Evolutionary conservation across 148 eudicot species (phyloP).

Genomic region (Chenopodium quinoa): DNA sequence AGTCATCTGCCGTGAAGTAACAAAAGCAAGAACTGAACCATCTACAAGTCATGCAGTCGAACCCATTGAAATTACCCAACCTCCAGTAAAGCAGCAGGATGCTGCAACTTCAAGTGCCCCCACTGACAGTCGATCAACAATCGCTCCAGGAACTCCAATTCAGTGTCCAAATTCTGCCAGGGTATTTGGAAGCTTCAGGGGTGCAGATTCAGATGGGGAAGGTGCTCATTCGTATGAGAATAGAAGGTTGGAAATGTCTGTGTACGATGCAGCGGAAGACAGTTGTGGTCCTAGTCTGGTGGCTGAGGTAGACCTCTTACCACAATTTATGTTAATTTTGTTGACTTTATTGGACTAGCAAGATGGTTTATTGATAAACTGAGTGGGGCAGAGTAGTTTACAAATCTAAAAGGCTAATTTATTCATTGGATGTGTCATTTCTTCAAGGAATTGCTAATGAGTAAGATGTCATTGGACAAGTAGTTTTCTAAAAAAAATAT

Average conservation of each 20-base stretch:
- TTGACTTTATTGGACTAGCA: neutral
- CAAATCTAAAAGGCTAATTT: neutral
- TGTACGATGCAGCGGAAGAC: constrained; percentile 30
- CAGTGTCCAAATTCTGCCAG: constrained; percentile 41
- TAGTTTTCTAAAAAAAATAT: too few species aligned
- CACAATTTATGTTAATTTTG: neutral
- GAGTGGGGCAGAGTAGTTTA: neutral
- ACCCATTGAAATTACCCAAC: constrained; percentile 31
- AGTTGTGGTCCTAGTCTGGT: constrained; percentile 31
- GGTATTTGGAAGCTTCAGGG: constrained; percentile 29
- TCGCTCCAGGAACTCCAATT: constrained; percentile 81
- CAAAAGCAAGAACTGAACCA: constrained; percentile 18
- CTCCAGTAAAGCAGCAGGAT: constrained; percentile 25
- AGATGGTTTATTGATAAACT: neutral
- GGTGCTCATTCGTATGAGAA: constrained; percentile 36
- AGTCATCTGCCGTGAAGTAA: constrained; percentile 19
- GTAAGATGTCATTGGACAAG: too few species aligned
- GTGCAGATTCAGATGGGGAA: constrained; percentile 43
- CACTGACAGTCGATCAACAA: constrained; percentile 29
- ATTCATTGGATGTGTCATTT: neutral
- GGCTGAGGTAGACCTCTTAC: constrained; percentile 49
- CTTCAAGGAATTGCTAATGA: neutral
- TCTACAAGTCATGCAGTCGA: constrained; percentile 12
- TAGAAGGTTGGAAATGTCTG: constrained; percentile 20
- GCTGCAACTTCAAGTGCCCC: constrained; percentile 27